Evolutionary conservation across 179 eudicot species (phyloP).

Genomic region (Corrigiola litoralis): DNA sequence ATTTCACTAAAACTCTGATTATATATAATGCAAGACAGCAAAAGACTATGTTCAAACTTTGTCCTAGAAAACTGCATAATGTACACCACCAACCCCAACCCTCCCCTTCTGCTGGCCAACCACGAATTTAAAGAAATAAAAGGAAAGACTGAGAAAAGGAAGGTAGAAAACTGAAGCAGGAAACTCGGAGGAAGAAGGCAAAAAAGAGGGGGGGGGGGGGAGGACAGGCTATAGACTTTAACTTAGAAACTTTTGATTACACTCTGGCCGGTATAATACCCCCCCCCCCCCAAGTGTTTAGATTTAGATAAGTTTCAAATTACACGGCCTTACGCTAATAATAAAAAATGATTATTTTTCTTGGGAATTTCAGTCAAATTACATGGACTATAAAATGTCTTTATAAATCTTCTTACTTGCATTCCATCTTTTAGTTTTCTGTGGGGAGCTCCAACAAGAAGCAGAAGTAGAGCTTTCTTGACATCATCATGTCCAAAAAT

Average conservation of each 20-base stretch:
- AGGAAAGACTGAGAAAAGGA: no score
- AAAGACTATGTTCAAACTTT: neutral
- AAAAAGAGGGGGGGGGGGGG: no score
- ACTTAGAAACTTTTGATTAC: no score
- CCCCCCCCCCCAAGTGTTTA: neutral
- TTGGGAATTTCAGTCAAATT: neutral
- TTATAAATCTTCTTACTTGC: conserved; percentile 48
- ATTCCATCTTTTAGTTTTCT: conserved; percentile 90
- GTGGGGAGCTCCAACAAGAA: conserved; percentile 97
- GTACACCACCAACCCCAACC: neutral
- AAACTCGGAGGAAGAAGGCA: no score
- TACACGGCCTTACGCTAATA: neutral
- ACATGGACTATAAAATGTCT: neutral
- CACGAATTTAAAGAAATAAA: neutral
- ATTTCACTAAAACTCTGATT: neutral
- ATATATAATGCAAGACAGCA: neutral
- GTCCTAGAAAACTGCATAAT: neutral
- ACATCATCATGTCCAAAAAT: conserved; percentile 98
- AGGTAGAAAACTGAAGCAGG: no score
- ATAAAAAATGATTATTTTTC: neutral
- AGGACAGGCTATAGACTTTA: no score
- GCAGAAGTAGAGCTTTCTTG: conserved; percentile 89
- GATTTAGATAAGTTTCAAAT: neutral
- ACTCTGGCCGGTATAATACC: no score
- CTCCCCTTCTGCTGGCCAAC: neutral